A percentile compares a stretch with the other conserved stretches of the same genome.
Conservation (phyloP, 139 green algal genomes). For the Coelastrella sp. region DNA sequence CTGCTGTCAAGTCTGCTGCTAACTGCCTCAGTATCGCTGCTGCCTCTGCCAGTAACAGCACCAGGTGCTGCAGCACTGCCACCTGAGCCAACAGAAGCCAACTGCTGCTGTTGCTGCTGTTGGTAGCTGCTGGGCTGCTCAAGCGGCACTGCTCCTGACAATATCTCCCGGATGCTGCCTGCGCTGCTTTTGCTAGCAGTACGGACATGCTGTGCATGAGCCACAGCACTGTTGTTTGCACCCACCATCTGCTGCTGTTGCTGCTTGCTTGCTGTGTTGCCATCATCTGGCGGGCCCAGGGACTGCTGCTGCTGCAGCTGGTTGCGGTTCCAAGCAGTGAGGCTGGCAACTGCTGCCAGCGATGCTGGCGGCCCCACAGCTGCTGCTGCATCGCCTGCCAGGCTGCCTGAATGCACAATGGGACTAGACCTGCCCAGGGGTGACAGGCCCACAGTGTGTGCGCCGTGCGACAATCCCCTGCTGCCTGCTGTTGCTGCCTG, state of each 20-base stretch:
- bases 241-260: conserved; percentile 10
- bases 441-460: neutral
- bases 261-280: neutral
- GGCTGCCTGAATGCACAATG: neutral
- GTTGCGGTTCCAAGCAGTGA: neutral
- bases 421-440: neutral
- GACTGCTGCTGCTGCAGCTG: conserved; percentile 1
- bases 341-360: conserved; percentile 9
- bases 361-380: neutral
- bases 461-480: neutral
- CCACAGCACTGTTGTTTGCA: neutral
- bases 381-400: neutral
- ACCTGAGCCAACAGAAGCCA: neutral
- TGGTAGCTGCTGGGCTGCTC: neutral
- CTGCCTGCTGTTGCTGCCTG: neutral
- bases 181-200: conserved; percentile 34
- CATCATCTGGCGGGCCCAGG: neutral
- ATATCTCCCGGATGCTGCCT: conserved; percentile 15
- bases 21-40: neutral
- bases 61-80: neutral
- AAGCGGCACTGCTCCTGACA: conserved; percentile 9
- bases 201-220: neutral
- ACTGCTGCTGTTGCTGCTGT: conserved; percentile 23
- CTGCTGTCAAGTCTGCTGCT: neutral
- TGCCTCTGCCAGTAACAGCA: neutral